Conservation (phyloP, 202 grass and related monocot genomes). For the Schoenoplectus tabernaemontani region DNA sequence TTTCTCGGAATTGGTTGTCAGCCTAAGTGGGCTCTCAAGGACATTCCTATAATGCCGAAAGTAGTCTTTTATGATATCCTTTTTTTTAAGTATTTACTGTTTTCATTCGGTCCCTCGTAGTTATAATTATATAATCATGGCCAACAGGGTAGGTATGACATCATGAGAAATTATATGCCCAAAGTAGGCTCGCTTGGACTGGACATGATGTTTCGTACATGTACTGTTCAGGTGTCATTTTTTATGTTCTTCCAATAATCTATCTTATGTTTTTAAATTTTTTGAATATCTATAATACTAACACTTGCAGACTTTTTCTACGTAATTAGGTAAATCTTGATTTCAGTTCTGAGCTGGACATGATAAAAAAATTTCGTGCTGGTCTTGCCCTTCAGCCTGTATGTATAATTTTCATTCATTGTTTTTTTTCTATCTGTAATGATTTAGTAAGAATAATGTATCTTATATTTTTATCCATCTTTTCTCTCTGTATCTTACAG, state of each 20-base stretch:
- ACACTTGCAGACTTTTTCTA: constrained; percentile 12
- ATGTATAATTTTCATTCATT: constrained; percentile 33
- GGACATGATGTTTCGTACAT: constrained; percentile 99
- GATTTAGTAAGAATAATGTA: not conserved
- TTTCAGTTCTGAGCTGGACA: constrained; percentile 95
- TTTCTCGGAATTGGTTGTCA: constrained; percentile 98
- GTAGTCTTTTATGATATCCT: constrained; percentile 12
- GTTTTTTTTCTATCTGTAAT: constrained; percentile 9
- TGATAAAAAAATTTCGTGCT: constrained; percentile 83
- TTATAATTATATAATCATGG: not conserved
- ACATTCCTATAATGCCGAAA: constrained; percentile 98
- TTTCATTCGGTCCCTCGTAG: not conserved
- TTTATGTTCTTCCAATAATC: constrained; percentile 10
- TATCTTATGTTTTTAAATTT: not conserved
- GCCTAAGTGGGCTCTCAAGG: constrained; percentile 68
- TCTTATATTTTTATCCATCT: not conserved
- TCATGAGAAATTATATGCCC: constrained; percentile 98
- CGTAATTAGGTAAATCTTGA: constrained; percentile 85
- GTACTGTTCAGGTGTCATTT: constrained; percentile 76
- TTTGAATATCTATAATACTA: not conserved
- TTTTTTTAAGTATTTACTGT: not conserved
- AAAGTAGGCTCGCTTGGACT: constrained; percentile 96
- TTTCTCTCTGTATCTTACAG: constrained; percentile 36
- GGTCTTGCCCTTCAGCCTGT: constrained; percentile 91
- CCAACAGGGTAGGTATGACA: constrained; percentile 75